Conservation (phyloP, 768 basidiomycete genomes). For the Termitomyces titanicus region DNA sequence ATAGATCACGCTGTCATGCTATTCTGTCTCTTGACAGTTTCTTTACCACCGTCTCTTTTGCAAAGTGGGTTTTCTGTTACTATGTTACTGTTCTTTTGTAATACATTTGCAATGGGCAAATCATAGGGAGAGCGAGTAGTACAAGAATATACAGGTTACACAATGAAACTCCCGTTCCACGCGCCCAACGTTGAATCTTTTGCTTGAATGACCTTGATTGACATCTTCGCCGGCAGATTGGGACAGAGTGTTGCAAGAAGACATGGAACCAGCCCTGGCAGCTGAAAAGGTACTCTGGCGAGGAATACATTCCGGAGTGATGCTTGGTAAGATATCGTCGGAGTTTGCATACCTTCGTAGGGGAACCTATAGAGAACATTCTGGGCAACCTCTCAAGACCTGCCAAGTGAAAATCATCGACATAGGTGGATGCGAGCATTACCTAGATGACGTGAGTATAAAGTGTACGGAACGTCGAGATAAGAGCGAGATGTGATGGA, state of each 20-base stretch:
- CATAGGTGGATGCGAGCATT: conserved; percentile 79
- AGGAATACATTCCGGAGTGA: conserved; percentile 95
- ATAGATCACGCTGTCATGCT: not conserved
- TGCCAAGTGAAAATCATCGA: conserved; percentile 88
- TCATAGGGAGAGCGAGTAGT: not conserved
- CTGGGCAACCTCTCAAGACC: conserved; percentile 93
- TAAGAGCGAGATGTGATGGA: conserved; percentile 72
- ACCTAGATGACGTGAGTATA: conserved; percentile 43
- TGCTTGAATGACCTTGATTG: conserved; percentile 61
- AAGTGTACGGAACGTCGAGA: conserved; percentile 79
- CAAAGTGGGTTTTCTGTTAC: conserved; percentile 15
- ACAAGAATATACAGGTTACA: conserved; percentile 5
- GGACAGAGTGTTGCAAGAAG: conserved; percentile 77
- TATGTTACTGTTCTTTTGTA: no score
- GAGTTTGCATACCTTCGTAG: conserved; percentile 48
- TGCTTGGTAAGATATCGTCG: not conserved
- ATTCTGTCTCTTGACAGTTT: conserved; percentile 6
- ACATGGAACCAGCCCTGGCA: conserved; percentile 66
- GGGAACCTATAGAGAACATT: conserved; percentile 74
- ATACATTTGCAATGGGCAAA: conserved; percentile 20
- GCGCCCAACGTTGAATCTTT: conserved; percentile 70
- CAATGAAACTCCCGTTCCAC: conserved; percentile 57
- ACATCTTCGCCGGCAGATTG: conserved; percentile 79
- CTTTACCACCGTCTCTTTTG: conserved; percentile 16
- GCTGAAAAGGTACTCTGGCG: conserved; percentile 75